Evolutionary conservation across 768 basidiomycete genomes (phyloP).

Genomic region (Rhizopogon vesiculosus): DNA sequence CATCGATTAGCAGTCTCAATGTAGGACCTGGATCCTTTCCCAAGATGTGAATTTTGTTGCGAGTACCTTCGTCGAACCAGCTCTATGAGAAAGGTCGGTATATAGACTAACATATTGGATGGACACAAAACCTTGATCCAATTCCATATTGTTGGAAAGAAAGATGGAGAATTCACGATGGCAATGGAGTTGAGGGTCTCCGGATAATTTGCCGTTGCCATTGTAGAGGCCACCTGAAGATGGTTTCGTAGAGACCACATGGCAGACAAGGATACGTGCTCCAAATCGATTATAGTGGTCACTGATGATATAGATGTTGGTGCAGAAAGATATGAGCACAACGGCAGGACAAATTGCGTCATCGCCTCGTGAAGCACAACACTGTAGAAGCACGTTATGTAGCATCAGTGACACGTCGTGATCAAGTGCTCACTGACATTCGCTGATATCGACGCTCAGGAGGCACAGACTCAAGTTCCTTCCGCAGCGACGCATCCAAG

Average conservation of each 20-base stretch:
- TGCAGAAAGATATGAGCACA: conserved; percentile 57
- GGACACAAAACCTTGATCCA: conserved; percentile 63
- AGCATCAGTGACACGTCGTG: not conserved
- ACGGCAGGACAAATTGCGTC: conserved; percentile 56
- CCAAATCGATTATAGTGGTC: conserved; percentile 72
- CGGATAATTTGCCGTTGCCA: conserved; percentile 80
- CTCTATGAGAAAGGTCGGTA: conserved; percentile 30
- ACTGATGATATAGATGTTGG: conserved; percentile 54
- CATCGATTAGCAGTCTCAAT: conserved; percentile 46
- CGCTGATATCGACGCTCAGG: conserved; percentile 57
- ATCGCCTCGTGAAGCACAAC: conserved; percentile 65
- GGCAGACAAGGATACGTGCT: conserved; percentile 49
- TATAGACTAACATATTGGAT: not conserved
- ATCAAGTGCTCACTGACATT: conserved; percentile 44
- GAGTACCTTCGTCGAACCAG: conserved; percentile 79
- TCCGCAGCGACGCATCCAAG: conserved; percentile 45
- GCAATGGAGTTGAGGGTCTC: conserved; percentile 67
- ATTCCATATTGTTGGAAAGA: conserved; percentile 80
- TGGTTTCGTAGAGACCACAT: conserved; percentile 71
- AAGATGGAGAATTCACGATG: conserved; percentile 75
- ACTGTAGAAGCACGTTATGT: conserved; percentile 27
- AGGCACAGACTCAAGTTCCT: conserved; percentile 53
- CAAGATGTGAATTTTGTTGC: conserved; percentile 72
- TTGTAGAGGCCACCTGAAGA: conserved; percentile 67
- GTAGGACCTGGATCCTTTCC: conserved; percentile 52